phyloP scores from a whole-genome alignment of 495 filamentous ascomycete genomes.

The Penicillium ochrochloron region DNA sequence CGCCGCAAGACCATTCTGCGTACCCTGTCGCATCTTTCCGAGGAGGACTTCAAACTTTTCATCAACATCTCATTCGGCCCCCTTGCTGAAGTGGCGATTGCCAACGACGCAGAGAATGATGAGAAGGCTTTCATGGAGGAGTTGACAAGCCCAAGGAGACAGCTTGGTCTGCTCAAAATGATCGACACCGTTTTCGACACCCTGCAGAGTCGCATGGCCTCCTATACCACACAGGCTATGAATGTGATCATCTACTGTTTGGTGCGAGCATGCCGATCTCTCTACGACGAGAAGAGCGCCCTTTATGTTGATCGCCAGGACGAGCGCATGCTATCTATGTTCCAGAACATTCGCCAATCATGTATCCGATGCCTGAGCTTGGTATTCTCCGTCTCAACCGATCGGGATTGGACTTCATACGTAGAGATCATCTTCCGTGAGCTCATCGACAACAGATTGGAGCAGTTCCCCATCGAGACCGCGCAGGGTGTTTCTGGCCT shows the following conservation, averaged over 20 bases:
- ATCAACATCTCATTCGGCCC: slow-evolving; percentile 80
- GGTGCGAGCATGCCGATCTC: slow-evolving; percentile 66
- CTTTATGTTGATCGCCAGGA: slow-evolving; percentile 48
- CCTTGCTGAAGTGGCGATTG: slow-evolving; percentile 60
- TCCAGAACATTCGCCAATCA: slow-evolving; percentile 71
- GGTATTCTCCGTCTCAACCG: slow-evolving; percentile 70
- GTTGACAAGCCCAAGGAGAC: slow-evolving; percentile 69
- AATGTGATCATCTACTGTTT: slow-evolving; percentile 80
- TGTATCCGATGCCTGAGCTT: slow-evolving; percentile 79
- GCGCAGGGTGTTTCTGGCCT: slow-evolving; percentile 85
- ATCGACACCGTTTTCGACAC: slow-evolving; percentile 84
- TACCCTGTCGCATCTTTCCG: slow-evolving; percentile 61
- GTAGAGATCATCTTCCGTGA: slow-evolving; percentile 71
- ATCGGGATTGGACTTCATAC: slow-evolving; percentile 72
- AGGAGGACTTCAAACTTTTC: slow-evolving; percentile 74
- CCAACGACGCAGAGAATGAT: slow-evolving; percentile 56
- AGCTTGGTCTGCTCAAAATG: slow-evolving; percentile 89
- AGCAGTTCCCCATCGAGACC: slow-evolving; percentile 82
- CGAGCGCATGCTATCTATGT: slow-evolving; percentile 56
- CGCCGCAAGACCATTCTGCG: slow-evolving; percentile 69
- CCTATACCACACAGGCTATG: slow-evolving; percentile 65
- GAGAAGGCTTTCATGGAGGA: slow-evolving; percentile 55
- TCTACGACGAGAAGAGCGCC: slow-evolving; percentile 44
- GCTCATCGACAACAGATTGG: slow-evolving; percentile 73
- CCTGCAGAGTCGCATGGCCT: slow-evolving; percentile 67